phyloP scores from a whole-genome alignment of 2,329 filamentous ascomycete species.

The Aspergillus awamori region DNA sequence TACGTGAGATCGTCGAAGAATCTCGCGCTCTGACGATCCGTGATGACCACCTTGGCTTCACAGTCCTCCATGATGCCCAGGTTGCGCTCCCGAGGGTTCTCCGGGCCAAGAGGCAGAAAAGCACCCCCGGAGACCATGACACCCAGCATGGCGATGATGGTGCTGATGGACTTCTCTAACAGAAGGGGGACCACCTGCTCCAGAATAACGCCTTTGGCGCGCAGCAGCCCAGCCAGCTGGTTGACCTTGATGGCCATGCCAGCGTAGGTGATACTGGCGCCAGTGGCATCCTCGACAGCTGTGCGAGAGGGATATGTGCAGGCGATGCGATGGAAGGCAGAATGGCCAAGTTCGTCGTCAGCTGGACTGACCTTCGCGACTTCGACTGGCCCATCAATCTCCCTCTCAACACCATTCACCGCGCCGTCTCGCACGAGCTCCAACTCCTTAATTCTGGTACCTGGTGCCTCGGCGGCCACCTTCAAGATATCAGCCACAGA shows the following conservation, averaged over 20 bases:
- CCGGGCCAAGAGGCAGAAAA: constrained; percentile 7
- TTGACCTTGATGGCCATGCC: neutral
- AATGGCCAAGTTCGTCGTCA: neutral
- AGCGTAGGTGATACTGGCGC: neutral
- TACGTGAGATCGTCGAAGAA: neutral
- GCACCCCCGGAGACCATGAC: constrained; percentile 4
- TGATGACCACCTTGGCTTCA: constrained; percentile 6
- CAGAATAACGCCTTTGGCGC: neutral
- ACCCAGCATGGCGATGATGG: constrained; percentile 4
- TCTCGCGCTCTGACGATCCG: neutral
- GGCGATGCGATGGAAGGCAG: neutral
- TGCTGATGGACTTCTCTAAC: constrained; percentile 9
- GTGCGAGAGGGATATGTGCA: neutral
- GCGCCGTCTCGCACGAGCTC: neutral
- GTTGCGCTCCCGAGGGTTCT: constrained; percentile 12
- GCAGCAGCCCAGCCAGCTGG: neutral
- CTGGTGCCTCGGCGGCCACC: neutral
- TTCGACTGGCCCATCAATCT: neutral
- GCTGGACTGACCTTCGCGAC: neutral
- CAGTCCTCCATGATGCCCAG: constrained; percentile 3
- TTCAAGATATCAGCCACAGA: neutral
- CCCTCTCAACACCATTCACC: neutral
- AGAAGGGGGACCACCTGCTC: constrained; percentile 8
- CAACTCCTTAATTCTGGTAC: neutral
- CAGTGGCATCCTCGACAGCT: neutral